Evolutionary conservation across 1,284 basidiomycete species (phyloP), one percentile per base, ranked within the genome.

Genomic region (Rhodotorula sp.): DNA sequence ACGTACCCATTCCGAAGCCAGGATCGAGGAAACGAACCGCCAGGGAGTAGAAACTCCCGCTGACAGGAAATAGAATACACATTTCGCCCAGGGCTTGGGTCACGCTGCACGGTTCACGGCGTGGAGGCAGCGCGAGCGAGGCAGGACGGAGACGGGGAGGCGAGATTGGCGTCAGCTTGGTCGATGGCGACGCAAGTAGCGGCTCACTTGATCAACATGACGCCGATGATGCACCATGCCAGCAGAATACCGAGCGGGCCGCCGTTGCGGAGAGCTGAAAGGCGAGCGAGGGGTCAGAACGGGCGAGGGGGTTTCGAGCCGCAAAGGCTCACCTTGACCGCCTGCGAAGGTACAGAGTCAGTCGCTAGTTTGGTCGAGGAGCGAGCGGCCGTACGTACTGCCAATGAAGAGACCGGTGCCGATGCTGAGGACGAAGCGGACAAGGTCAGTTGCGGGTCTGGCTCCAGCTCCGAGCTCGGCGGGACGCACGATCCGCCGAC

Each of bases 401-500:
- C 66, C 65, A 48, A 85, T 78, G 74, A 83, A 83, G 1, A 83
- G 77, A 72, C 74, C 44, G 34, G 60, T 61, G 11, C 60, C 60
- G 60, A 61, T 61, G 16, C 37, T 28, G 53, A 20, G 28, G 40
- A 15, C 4, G 40, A 46, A 13, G 18, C 30, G 28, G 16, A 22
- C 2, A 34, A n/a, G 18, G 47, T 66, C 48, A 63, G 56, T 54
- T 2, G 31, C 15, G 24, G 52, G 26, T 13, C 40, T 22, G 30
- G 26, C 9, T 28, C 16, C 44, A 30, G 16, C 16, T 24, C 15
- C 4, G 37, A 59, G 20, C 3, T 22, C 22, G 1, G 34, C 34
- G 24, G 69, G 78, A 79, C 22, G 78, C 73, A 79, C 83, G 80
- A 80, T n/a, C 83, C 83, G 28, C 84, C 84, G 44, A 85, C 80